Base-by-base conservation (phyloP, 2,329 filamentous ascomycete genomes). In the Hymenoscyphus fraxineus region DNA sequence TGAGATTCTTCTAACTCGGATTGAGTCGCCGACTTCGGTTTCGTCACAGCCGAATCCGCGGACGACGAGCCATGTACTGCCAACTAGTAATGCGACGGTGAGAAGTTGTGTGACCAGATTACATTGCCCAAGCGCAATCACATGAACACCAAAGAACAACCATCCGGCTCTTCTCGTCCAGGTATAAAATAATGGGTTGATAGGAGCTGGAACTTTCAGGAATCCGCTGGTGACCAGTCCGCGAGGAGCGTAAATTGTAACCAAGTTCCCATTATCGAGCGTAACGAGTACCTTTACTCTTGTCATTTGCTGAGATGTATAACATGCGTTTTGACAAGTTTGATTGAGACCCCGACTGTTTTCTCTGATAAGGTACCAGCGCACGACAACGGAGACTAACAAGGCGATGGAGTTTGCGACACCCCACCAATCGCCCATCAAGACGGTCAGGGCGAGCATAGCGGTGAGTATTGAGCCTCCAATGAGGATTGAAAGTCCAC, bases 311-410 rank as follows among this genome's bases (percentile, higher is more conserved):
- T 51, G 5, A 22, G 44, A 9, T 51, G n/a, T 22, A 51, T 51
- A 51, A 7, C 64, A 65, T 35, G 61, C 56, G 22, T 58, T 41
- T n/a, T 44, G 12, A 9, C 47, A 55, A 31, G 57, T 16, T 58
- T 54, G 39, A 40, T 54, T 51, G 40, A 60, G 16, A 13, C 31
- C 60, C 27, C 35, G 9, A 27, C 47, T 60, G 47, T 63, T 63
- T 51, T 62, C 54, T 38, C 19, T 54, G 39, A 65, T 44, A 12
- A 62, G 32, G 35, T 22, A 62, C 32, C 59, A 62, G 6, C 59
- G 63, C 19, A 64, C 63, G 31, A 65, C 38, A 32, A 62, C 40
- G 31, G 59, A 65, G 16, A 54, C 19, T 2, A 27, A 41, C 59
- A 65, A 58, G 10, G 63, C 27, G 16, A 59, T 16, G 13, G 59